Evolutionary conservation across 1,284 basidiomycete species (phyloP).

Genomic region (Sanghuangporus weigelae): DNA sequence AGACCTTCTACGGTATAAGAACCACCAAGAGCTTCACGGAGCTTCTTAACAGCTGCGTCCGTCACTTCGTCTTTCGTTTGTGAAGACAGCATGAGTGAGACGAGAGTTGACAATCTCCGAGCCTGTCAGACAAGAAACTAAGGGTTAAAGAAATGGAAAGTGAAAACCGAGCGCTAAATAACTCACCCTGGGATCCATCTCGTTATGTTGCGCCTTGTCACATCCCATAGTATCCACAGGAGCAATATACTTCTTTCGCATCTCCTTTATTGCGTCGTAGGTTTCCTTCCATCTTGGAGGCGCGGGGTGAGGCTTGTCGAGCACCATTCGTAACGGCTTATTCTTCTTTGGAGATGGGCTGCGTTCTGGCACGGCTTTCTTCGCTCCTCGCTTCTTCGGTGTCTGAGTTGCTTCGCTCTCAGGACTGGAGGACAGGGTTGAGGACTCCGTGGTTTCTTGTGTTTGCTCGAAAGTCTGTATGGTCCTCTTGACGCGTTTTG

Average conservation of each 20-base stretch:
- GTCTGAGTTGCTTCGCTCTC: not conserved
- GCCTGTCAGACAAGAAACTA: constrained; percentile 40
- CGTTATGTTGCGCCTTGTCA: constrained; percentile 57
- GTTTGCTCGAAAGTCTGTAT: not conserved
- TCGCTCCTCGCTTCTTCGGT: constrained; percentile 16
- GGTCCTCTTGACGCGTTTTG: constrained; percentile 6
- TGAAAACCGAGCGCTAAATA: not conserved
- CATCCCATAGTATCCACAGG: constrained; percentile 94
- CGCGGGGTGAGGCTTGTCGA: constrained; percentile 67
- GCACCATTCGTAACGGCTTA: constrained; percentile 46
- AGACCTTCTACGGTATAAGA: constrained; percentile 74
- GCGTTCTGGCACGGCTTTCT: constrained; percentile 26
- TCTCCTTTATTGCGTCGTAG: constrained; percentile 72
- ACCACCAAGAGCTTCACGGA: constrained; percentile 72
- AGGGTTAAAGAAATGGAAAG: not conserved
- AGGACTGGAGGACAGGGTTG: not conserved
- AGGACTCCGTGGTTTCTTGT: not conserved
- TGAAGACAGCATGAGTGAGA: constrained; percentile 93
- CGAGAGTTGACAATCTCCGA: constrained; percentile 76
- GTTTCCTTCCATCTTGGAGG: constrained; percentile 71
- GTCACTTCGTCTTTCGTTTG: constrained; percentile 95
- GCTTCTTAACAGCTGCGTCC: constrained; percentile 73
- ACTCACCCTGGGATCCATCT: constrained; percentile 62
- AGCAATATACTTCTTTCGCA: constrained; percentile 69
- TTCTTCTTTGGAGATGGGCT: constrained; percentile 31